These are phyloP conservation scores for Trametes versicolor DNA, from an alignment of 1,284 basidiomycete genomes.

Conservation along the genomic window DNA sequence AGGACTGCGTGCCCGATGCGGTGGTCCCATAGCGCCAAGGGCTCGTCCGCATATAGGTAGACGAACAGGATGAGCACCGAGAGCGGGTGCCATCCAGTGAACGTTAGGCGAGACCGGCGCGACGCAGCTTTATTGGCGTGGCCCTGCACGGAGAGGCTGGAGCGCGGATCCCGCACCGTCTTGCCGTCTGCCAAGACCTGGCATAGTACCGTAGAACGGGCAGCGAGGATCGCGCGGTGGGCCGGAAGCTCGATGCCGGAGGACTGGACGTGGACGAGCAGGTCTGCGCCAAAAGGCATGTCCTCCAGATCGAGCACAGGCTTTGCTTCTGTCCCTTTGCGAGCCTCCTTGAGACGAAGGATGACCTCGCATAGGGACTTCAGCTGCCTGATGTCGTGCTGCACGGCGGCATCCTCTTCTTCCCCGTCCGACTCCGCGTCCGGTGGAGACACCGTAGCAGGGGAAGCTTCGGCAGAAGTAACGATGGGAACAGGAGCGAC, in stretches of 20 bases:
- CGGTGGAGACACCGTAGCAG: neutral
- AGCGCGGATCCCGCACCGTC: slow-evolving; percentile 43
- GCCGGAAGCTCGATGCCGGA: slow-evolving; percentile 60
- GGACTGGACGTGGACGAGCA: slow-evolving; percentile 57
- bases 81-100: slow-evolving; percentile 68
- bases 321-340: slow-evolving; percentile 24
- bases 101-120: slow-evolving; percentile 41
- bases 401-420: slow-evolving; percentile 52
- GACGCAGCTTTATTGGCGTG: slow-evolving; percentile 29
- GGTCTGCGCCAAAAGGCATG: slow-evolving; percentile 68
- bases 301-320: slow-evolving; percentile 32
- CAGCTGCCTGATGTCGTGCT: slow-evolving; percentile 60
- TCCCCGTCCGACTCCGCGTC: slow-evolving; percentile 43
- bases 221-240: slow-evolving; percentile 73
- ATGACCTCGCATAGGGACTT: slow-evolving; percentile 54
- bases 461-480: neutral
- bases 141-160: slow-evolving; percentile 44
- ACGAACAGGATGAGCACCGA: slow-evolving; percentile 82
- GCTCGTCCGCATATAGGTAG: slow-evolving; percentile 90
- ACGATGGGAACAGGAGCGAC: neutral
- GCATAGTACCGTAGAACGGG: slow-evolving; percentile 64
- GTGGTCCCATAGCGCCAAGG: slow-evolving; percentile 88
- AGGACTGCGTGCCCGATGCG: slow-evolving; percentile 68
- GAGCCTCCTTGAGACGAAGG: slow-evolving; percentile 32
- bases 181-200: slow-evolving; percentile 51